These are phyloP conservation scores for Apiotrichum montevideense DNA, from an alignment of 1,284 basidiomycete species.

Conservation along the genomic window DNA sequence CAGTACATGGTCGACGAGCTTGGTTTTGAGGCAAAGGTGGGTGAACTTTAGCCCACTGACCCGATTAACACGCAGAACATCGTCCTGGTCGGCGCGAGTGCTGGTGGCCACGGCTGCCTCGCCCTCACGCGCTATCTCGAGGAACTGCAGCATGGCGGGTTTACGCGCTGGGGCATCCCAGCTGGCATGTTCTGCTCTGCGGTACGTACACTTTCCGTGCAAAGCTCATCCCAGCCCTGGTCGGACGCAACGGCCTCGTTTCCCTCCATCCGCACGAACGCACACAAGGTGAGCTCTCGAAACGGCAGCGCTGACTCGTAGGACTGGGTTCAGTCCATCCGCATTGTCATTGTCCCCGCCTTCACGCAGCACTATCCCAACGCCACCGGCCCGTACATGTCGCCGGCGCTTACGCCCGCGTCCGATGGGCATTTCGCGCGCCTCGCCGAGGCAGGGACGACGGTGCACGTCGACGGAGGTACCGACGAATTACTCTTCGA, in stretches of 20 bases:
- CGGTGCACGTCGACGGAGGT: constrained; percentile 10
- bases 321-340: constrained; percentile 8
- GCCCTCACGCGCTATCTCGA: constrained; percentile 13
- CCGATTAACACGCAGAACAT: constrained; percentile 6
- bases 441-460: constrained; percentile 5
- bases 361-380: constrained; percentile 6
- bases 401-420: constrained; percentile 2
- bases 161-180: constrained; percentile 4
- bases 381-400: constrained; percentile 8
- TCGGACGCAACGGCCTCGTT: constrained; percentile 7
- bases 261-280: constrained; percentile 3
- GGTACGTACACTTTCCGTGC: not conserved
- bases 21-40: constrained; percentile 12
- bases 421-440: constrained; percentile 7
- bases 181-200: constrained; percentile 3
- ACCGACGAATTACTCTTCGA: constrained; percentile 10
- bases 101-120: constrained; percentile 8
- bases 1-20: constrained; percentile 12
- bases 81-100: constrained; percentile 8
- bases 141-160: constrained; percentile 5
- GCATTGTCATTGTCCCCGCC: not conserved
- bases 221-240: constrained; percentile 10
- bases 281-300: constrained; percentile 4
- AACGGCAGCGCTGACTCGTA: not conserved
- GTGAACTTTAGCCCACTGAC: not conserved